Conservation (phyloP, 2,329 filamentous ascomycete genomes). For the Colletotrichum sidae region DNA sequence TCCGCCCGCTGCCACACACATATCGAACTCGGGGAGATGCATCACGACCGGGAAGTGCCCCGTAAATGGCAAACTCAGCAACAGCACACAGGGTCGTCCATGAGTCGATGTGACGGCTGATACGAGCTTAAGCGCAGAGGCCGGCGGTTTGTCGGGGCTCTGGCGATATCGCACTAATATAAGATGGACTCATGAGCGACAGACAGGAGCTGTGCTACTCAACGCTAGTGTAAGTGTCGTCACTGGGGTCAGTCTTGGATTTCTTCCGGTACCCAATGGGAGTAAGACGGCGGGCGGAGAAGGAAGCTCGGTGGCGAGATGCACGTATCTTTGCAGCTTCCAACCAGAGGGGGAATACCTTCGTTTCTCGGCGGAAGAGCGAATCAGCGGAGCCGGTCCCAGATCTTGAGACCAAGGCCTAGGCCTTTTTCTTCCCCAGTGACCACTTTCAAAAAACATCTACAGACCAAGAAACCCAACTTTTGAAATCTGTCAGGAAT, state of each 20-base stretch:
- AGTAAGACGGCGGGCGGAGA: constrained; percentile 12
- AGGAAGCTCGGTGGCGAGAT: constrained; percentile 11
- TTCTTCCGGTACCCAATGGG: background rate
- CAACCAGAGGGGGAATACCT: constrained; percentile 2
- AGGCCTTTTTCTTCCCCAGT: background rate
- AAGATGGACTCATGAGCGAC: background rate
- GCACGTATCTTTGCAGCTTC: constrained; percentile 8
- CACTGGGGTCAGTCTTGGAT: constrained; percentile 10
- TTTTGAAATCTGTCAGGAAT: no score
- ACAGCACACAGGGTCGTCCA: constrained; percentile 10
- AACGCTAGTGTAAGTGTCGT: constrained; percentile 30
- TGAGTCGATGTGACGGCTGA: constrained; percentile 11
- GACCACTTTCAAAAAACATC: no score
- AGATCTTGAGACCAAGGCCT: constrained; percentile 5
- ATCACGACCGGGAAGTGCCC: constrained; percentile 10
- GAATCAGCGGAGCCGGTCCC: constrained; percentile 11
- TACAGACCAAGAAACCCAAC: no score
- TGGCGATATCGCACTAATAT: constrained; percentile 9
- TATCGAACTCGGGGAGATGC: constrained; percentile 12
- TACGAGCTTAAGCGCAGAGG: background rate
- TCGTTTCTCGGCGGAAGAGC: constrained; percentile 8
- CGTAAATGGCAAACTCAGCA: constrained; percentile 4
- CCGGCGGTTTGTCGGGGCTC: constrained; percentile 1
- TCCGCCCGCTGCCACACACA: constrained; percentile 23
- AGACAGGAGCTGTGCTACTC: background rate